These are phyloP conservation scores for Coemansia sp. DNA, from an alignment of 192 early-diverging fungal genomes.

Conservation along the genomic window DNA sequence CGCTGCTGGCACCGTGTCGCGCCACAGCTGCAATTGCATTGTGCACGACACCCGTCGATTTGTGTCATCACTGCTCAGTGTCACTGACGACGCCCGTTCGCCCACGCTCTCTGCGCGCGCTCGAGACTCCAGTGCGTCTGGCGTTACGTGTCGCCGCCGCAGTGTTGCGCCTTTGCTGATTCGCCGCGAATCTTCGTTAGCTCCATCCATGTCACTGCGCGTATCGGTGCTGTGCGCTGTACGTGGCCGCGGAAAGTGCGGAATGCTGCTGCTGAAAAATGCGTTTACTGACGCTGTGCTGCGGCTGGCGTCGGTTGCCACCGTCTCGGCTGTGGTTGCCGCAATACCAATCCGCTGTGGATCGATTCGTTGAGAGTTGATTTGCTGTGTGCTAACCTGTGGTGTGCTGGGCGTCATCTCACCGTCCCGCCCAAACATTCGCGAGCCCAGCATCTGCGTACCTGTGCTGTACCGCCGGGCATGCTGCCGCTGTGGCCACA, in stretches of 20 bases:
- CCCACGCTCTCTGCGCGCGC: neutral
- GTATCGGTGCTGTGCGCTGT: neutral
- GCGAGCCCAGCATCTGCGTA: conserved; percentile 5
- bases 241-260: conserved; percentile 15
- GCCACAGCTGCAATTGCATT: conserved; percentile 52
- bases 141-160: conserved; percentile 7
- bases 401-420: conserved; percentile 7
- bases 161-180: conserved; percentile 3
- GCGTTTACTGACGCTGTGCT: conserved; percentile 9
- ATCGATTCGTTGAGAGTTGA: too few species aligned
- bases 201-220: neutral
- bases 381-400: too few species aligned
- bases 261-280: conserved; percentile 14
- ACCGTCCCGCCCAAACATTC: neutral
- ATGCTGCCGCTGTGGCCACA: neutral
- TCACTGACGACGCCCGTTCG: conserved; percentile 1
- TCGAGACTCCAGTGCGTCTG: neutral
- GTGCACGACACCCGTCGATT: conserved; percentile 14
- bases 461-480: conserved; percentile 20
- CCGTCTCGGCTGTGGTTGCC: conserved; percentile 1
- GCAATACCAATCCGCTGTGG: conserved; percentile 7
- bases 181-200: neutral
- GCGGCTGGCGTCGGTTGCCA: conserved; percentile 2
- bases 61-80: conserved; percentile 11
- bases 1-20: conserved; percentile 37